These are phyloP conservation scores for Solanum dulcamara DNA, from an alignment of 257 asterid genomes.

Conservation along the genomic window DNA sequence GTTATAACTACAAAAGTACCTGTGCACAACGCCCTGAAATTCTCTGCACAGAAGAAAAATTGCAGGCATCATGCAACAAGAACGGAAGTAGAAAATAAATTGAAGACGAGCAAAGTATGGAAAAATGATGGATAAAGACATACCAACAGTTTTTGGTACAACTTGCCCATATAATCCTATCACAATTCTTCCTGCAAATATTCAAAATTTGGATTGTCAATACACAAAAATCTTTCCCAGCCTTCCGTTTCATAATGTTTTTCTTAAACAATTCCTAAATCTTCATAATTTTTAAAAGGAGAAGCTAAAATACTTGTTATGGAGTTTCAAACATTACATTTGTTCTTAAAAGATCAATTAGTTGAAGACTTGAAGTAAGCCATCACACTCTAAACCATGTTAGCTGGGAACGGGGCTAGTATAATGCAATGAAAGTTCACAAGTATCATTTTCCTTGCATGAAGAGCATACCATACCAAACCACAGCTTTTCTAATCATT, in stretches of 20 bases:
- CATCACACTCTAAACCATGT: not conserved
- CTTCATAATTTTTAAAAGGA: not conserved
- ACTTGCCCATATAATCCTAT: conserved; percentile 84
- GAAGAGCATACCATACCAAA: not conserved
- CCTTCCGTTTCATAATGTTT: not conserved
- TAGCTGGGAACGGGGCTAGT: not conserved
- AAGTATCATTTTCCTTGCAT: not conserved
- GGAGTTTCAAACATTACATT: not conserved
- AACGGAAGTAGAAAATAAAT: not conserved
- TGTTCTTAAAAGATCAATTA: not conserved
- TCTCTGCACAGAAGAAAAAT: conserved; percentile 48
- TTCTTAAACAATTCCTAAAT: not conserved
- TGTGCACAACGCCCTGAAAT: conserved; percentile 95
- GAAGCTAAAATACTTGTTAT: not conserved
- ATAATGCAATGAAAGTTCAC: not conserved
- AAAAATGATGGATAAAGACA: conserved; percentile 6
- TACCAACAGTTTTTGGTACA: conserved; percentile 94
- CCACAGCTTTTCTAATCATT: not conserved
- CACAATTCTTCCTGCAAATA: conserved; percentile 68
- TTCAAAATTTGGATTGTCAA: not conserved
- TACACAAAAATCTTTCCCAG: not conserved
- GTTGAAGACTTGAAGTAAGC: not conserved
- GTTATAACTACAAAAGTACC: conserved; percentile 35
- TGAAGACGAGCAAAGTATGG: not conserved
- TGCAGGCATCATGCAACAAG: conserved; percentile 4